A percentile compares a stretch with the other conserved stretches of the same genome.
Evolutionary conservation across 805 yeast species (phyloP).

Genomic region (Alloascoidea africana): DNA sequence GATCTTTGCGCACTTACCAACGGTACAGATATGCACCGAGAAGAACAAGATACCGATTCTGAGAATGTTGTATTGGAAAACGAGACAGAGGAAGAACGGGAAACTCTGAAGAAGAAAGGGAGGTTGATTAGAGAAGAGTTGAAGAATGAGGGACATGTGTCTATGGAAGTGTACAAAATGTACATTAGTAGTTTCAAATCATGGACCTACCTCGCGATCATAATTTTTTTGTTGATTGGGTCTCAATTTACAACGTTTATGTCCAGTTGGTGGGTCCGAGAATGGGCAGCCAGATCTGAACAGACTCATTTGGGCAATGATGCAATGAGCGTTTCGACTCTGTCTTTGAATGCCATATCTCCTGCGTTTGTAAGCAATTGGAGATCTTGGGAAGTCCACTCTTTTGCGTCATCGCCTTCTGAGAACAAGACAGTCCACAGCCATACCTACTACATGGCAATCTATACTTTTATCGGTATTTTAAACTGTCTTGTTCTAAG

Average conservation of each 20-base stretch:
- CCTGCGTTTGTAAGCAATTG: neutral
- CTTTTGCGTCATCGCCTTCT: constrained; percentile 6
- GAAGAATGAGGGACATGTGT: constrained; percentile 64
- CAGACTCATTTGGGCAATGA: constrained; percentile 4
- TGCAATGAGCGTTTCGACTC: constrained; percentile 13
- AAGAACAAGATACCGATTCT: neutral
- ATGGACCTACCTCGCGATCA: constrained; percentile 25
- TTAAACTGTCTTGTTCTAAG: constrained; percentile 36
- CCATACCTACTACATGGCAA: constrained; percentile 39
- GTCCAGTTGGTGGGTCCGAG: constrained; percentile 74
- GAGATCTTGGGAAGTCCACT: constrained; percentile 7
- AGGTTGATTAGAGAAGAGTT: constrained; percentile 61
- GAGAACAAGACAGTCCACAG: constrained; percentile 18
- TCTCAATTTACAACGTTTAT: constrained; percentile 41
- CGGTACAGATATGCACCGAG: neutral
- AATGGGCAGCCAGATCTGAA: constrained; percentile 46
- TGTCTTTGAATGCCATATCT: constrained; percentile 6
- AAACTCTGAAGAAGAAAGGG: constrained; percentile 13
- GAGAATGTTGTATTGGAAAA: neutral
- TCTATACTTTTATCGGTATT: constrained; percentile 52
- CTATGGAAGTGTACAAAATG: constrained; percentile 42
- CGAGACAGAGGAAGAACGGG: neutral
- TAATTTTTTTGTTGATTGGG: constrained; percentile 29
- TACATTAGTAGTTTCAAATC: constrained; percentile 54
- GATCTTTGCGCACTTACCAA: constrained; percentile 2